Base-by-base conservation (phyloP, 108 stramenopile species). In the Schizochytrium sp. region DNA sequence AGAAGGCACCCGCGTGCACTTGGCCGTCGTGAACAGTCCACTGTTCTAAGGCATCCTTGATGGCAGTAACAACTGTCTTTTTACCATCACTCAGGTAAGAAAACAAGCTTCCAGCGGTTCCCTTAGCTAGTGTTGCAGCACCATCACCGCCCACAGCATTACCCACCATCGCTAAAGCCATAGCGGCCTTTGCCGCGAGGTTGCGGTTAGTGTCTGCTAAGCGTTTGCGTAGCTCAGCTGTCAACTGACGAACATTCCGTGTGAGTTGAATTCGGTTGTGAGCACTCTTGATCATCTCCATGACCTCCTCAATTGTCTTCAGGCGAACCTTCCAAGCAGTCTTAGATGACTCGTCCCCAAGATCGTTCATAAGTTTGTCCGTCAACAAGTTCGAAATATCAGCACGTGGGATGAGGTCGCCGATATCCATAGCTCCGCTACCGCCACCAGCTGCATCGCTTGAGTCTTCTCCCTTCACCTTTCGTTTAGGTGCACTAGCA, bases 1-100 rank as follows among this genome's bases (percentile, higher is more conserved):
- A 55, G 28, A 55, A 83, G 45, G 76, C 76, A 13, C 76, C 76
- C 7, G 10, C 15, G 28, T 83, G 76, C 4, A 83, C 76, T 13
- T 49, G 5, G 76, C 76, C 76, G 28, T 83, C 76, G 76, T 83
- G 76, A 10, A 83, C 76, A 0, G 76, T 83, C 76, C 76, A 83
- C 47, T 83, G 19, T 28, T 83, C 76, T 53, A 83, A 53, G 13
- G 76, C 76, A 55, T 83, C 53, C 76, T 83, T 55, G 76, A 55
- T 83, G 10, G 76, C 76, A 5, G 76, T 10, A 12, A 55, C 47
- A 38, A 83, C 76, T 38, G 76, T 55, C 76, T 83, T 83, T 53
- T 83, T 83, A 5, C 50, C 47, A 53, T 83, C 76, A 38, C 76
- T 55, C 2, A 83, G 28, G 53, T 55, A 83, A 5, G 50, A 55